These are phyloP conservation scores for Dothidotthia symphoricarpi DNA, from an alignment of 2,329 filamentous ascomycete species.

Conservation along the genomic window DNA sequence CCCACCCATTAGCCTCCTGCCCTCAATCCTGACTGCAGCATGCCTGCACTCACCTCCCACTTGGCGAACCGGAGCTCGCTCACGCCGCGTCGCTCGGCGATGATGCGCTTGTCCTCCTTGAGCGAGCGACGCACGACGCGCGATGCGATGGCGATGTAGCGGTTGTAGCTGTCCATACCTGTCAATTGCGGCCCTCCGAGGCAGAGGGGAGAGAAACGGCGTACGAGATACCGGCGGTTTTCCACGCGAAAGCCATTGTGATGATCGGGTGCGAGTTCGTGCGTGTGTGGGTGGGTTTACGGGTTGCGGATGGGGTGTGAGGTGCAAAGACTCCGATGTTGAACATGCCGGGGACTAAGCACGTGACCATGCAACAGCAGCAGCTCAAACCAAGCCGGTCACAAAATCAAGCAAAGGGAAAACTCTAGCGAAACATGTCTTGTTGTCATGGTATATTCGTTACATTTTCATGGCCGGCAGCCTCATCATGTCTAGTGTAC, in stretches of 20 bases:
- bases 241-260: constrained; percentile 98
- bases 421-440: too few relatives aligned
- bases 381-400: too few relatives aligned
- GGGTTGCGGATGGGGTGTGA: constrained; percentile 27
- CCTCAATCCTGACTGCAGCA: constrained; percentile 13
- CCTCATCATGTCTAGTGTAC: constrained; percentile 7
- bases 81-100: constrained; percentile 84
- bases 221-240: constrained; percentile 94
- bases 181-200: constrained; percentile 30
- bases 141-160: constrained; percentile 93
- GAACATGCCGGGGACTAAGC: constrained; percentile 10
- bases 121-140: constrained; percentile 93
- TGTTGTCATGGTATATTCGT: constrained; percentile 16
- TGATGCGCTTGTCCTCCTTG: constrained; percentile 89
- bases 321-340: constrained; percentile 7
- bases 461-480: constrained; percentile 21
- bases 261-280: constrained; percentile 36
- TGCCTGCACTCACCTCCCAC: constrained; percentile 76
- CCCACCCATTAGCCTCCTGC: constrained; percentile 24
- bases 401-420: too few relatives aligned
- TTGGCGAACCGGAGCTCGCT: constrained; percentile 87
- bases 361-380: too few relatives aligned
- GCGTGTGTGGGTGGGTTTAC: constrained; percentile 21
- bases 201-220: constrained; percentile 40
- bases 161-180: constrained; percentile 80